Base-by-base conservation (phyloP, 73 alveolate species). In the Paraurostyla sp. region DNA sequence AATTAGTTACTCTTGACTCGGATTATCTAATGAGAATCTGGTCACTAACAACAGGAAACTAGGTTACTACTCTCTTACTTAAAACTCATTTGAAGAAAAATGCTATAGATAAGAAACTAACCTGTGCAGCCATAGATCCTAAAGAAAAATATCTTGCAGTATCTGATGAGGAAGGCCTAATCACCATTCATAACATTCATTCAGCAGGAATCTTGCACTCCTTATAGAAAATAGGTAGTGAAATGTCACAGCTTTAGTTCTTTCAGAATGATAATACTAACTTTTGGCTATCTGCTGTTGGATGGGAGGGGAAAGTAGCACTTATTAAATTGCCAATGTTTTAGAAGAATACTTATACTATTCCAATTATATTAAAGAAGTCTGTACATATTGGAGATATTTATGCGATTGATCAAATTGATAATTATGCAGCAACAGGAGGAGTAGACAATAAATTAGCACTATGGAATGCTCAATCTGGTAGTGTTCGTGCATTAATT, bases 241-340 rank as follows among this genome's bases (percentile, higher is more conserved):
- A 87, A 57, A 59, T 87, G 59, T 30, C 93, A 0, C 40, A 45
- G 35, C 82, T 87, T 0, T 48, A 57, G 36, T 87, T 87, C 76
- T 58, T 87, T n/a, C n/a, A n/a, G 30, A 27, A 58, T 4, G 93
- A 63, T 35, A 76, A 56, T 48, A 87, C 89, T 18, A 87, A 87
- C 81, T 87, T 46, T 29, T 87, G 93, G 93, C 62, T 87, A 0
- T 76, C 83, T 29, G 88, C 90, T 7, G 76, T 80, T 23, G 85
- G 89, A 0, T 87, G 93, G 93, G 93, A 87, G 38, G 93, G 89
- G 22, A 75, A 75, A 57, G 85, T 87, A 0, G 93, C 87, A 4
- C 54, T 87, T 48, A 49, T 73, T 25, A 87, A 52, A 25, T 16
- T 25, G 15, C 93, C 93, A 0, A 30, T 42, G 76, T 42, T 69